Conservation (phyloP, 1,284 basidiomycete genomes). For the Microbotryum scabiosae region DNA sequence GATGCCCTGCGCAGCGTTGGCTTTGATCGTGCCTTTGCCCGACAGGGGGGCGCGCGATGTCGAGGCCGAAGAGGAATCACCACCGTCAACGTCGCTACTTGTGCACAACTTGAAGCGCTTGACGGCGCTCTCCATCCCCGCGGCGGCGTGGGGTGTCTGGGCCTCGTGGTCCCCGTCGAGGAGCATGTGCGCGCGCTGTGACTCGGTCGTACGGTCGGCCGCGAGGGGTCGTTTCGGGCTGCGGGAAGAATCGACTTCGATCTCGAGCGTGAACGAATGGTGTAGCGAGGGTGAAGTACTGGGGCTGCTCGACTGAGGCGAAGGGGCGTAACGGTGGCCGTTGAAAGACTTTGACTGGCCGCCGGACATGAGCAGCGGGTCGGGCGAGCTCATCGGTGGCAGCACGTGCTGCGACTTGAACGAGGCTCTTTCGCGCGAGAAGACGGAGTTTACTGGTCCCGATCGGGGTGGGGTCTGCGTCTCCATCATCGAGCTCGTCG, state of each 20-base stretch:
- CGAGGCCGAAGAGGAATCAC: not conserved
- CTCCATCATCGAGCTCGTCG: not conserved
- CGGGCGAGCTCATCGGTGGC: slow-evolving; percentile 12
- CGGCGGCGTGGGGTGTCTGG: not conserved
- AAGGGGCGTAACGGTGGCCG: not conserved
- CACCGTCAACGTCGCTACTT: slow-evolving; percentile 4
- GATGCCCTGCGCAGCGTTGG: not conserved
- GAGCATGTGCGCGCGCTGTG: not conserved
- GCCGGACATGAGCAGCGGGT: slow-evolving; percentile 14
- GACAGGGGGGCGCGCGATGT: not conserved
- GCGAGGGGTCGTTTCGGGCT: not conserved
- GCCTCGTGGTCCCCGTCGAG: too few relatives aligned
- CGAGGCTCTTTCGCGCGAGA: not conserved
- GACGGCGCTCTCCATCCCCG: slow-evolving; percentile 16
- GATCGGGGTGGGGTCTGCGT: not conserved
- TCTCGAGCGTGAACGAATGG: not conserved
- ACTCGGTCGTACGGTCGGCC: not conserved
- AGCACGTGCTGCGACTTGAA: not conserved
- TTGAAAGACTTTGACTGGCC: not conserved
- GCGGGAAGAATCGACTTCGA: not conserved
- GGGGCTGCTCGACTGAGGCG: not conserved
- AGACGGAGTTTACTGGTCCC: not conserved
- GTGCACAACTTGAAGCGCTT: slow-evolving; percentile 19
- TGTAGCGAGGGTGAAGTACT: not conserved
- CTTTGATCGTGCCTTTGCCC: slow-evolving; percentile 2